Evolutionary conservation across 2,329 filamentous ascomycete species (phyloP).

Genomic region (Aureobasidium sp.): DNA sequence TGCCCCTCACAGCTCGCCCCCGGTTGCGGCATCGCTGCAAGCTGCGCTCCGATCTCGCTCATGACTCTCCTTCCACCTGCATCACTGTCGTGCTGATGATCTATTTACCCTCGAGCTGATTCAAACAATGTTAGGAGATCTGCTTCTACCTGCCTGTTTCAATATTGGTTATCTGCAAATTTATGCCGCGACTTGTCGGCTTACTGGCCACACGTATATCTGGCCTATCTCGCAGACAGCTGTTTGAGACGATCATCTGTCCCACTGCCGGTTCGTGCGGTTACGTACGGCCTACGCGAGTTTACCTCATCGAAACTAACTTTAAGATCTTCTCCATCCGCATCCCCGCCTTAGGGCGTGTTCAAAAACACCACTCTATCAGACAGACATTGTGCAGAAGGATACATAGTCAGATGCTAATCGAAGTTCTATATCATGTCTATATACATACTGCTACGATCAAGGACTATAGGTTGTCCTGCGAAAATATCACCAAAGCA

Average conservation of each 20-base stretch:
- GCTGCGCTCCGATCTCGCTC: neutral
- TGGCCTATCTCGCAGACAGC: neutral
- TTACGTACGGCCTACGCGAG: neutral
- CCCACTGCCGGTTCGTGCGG: neutral
- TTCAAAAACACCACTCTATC: neutral
- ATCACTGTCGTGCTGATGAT: neutral
- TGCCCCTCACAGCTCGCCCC: neutral
- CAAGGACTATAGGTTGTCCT: slow-evolving; percentile 54
- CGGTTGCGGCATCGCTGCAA: neutral
- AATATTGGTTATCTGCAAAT: neutral
- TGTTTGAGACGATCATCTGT: neutral
- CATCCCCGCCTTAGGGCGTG: slow-evolving; percentile 6
- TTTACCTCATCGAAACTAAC: neutral
- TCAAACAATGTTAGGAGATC: neutral
- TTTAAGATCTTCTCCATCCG: neutral
- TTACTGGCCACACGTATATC: neutral
- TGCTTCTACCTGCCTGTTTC: neutral
- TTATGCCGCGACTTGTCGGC: neutral
- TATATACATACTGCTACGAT: neutral
- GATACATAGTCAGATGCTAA: too few species aligned
- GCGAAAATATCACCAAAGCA: slow-evolving; percentile 80
- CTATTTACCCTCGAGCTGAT: neutral
- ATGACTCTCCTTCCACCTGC: neutral
- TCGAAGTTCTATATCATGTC: neutral
- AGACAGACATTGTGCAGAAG: too few species aligned